Percentiles rank a stretch among this genome's conserved stretches.
These are phyloP conservation scores for Mallotus repandus DNA, from an alignment of 441 rosid species.

Conservation along the genomic window DNA sequence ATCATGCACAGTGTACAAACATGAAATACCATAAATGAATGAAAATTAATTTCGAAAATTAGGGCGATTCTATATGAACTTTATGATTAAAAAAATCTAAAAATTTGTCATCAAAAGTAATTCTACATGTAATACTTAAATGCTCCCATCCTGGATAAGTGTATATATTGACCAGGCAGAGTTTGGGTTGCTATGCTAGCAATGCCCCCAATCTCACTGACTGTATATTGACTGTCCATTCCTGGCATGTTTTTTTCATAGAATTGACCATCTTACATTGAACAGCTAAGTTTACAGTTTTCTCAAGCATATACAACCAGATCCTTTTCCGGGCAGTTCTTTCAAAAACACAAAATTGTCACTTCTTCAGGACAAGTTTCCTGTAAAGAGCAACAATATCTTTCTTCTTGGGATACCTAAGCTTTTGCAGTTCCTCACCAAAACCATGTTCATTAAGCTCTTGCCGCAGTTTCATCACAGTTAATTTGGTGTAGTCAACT, in stretches of 20 bases:
- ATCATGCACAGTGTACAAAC: too few species aligned
- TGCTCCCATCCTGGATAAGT: neutral
- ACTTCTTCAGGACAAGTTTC: slow-evolving; percentile 52
- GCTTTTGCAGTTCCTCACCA: slow-evolving; percentile 58
- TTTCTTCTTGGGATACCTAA: slow-evolving; percentile 66
- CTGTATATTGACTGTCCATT: neutral
- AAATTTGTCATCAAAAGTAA: too few species aligned
- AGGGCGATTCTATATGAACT: too few species aligned
- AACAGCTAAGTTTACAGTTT: neutral
- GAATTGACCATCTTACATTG: neutral
- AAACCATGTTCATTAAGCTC: slow-evolving; percentile 69
- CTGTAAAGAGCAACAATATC: slow-evolving; percentile 69
- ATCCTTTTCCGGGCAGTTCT: neutral
- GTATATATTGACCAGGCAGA: neutral
- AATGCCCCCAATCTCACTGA: neutral
- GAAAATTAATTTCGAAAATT: too few species aligned
- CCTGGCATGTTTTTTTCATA: neutral
- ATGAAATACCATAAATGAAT: too few species aligned
- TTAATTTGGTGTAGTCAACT: slow-evolving; percentile 65
- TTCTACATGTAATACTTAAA: too few species aligned
- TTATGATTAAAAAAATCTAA: too few species aligned
- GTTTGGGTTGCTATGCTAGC: neutral
- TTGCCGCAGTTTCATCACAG: slow-evolving; percentile 62
- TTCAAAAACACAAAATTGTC: neutral
- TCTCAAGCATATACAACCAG: neutral